A percentile compares a stretch with the other conserved stretches of the same genome.
Evolutionary conservation across 2,329 filamentous ascomycete genomes (phyloP).

Genomic region (Epichloe gansuensis): DNA sequence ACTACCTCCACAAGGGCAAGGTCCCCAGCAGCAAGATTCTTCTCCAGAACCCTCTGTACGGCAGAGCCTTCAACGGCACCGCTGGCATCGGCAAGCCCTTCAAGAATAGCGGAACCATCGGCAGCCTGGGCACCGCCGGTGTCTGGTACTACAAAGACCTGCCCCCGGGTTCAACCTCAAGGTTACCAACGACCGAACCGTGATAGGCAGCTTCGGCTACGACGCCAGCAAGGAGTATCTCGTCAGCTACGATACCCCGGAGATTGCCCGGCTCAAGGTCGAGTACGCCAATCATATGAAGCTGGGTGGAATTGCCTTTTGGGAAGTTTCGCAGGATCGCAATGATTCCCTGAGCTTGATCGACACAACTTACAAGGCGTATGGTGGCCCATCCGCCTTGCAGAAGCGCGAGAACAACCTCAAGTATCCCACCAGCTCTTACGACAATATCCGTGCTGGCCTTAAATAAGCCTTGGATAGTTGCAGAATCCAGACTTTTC

Average conservation of each 20-base stretch:
- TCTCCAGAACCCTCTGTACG: constrained; percentile 68
- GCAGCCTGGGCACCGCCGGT: constrained; percentile 44
- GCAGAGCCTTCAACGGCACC: constrained; percentile 58
- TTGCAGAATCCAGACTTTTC: not conserved
- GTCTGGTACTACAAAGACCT: constrained; percentile 65
- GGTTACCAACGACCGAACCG: constrained; percentile 43
- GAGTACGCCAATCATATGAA: constrained; percentile 45
- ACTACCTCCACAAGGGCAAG: constrained; percentile 32
- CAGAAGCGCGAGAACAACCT: constrained; percentile 4
- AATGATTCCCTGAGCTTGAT: constrained; percentile 44
- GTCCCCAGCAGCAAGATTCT: constrained; percentile 54
- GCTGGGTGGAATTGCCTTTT: constrained; percentile 71
- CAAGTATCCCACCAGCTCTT: constrained; percentile 30
- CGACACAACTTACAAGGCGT: constrained; percentile 16
- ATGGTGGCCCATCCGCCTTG: not conserved
- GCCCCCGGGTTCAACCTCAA: constrained; percentile 32
- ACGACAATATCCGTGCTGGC: constrained; percentile 33
- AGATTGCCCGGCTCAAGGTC: constrained; percentile 48
- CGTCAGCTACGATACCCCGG: constrained; percentile 56
- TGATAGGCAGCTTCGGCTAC: constrained; percentile 59
- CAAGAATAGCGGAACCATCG: constrained; percentile 42
- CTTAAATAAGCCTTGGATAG: not conserved
- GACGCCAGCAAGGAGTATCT: constrained; percentile 46
- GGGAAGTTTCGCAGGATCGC: constrained; percentile 64
- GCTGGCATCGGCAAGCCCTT: constrained; percentile 52